Evolutionary conservation across 2,329 filamentous ascomycete genomes (phyloP).

Genomic region (Pestalotiopsis sp.): DNA sequence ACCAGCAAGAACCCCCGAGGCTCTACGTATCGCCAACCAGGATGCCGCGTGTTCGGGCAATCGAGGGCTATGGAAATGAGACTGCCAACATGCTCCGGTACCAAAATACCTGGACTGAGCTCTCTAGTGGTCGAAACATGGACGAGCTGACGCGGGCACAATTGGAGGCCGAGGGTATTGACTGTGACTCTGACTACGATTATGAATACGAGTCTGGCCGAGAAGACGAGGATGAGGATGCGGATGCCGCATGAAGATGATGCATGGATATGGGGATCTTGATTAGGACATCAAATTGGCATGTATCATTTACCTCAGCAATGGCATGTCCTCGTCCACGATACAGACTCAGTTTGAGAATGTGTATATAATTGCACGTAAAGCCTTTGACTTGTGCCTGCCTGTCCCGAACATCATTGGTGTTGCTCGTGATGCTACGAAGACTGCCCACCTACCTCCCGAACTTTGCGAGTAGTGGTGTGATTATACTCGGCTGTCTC

Average conservation of each 20-base stretch:
- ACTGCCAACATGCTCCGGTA: neutral
- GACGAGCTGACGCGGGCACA: constrained; percentile 15
- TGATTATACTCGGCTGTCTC: too few relatives aligned
- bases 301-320: neutral
- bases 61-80: neutral
- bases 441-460: neutral
- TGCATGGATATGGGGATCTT: neutral
- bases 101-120: neutral
- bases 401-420: neutral
- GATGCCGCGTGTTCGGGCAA: neutral
- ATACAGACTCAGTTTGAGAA: neutral
- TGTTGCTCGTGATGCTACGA: neutral
- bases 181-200: constrained; percentile 17
- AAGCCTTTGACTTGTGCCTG: too few relatives aligned
- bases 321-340: neutral
- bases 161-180: constrained; percentile 17
- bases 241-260: neutral
- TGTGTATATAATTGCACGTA: neutral
- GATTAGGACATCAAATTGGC: neutral
- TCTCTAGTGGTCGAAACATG: constrained; percentile 15
- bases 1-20: constrained; percentile 44
- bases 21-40: neutral
- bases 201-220: constrained; percentile 18
- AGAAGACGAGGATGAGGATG: neutral
- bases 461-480: too few relatives aligned